Evolutionary conservation across 2,329 filamentous ascomycete genomes (phyloP).

Genomic region (Xylariaceae sp.): DNA sequence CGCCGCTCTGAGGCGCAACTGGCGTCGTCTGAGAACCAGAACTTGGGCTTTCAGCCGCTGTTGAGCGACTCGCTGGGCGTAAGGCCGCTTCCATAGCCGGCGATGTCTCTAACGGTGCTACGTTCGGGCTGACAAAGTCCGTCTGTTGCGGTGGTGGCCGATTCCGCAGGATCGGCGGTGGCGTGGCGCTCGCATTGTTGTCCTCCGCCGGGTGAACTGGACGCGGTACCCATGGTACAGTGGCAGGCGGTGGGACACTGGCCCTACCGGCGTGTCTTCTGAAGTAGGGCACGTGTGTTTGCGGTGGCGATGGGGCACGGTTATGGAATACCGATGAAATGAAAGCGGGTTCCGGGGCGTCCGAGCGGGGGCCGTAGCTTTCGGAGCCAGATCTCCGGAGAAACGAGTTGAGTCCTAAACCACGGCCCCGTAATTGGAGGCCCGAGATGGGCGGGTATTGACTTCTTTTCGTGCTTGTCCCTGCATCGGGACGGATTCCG

Average conservation of each 20-base stretch:
- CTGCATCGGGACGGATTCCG: slow-evolving; percentile 9
- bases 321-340: slow-evolving; percentile 19
- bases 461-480: slow-evolving; percentile 27
- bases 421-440: slow-evolving; percentile 40
- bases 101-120: slow-evolving; percentile 6
- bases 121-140: neutral
- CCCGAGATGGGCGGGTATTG: slow-evolving; percentile 50
- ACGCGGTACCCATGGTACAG: slow-evolving; percentile 34
- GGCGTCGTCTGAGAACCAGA: slow-evolving; percentile 2
- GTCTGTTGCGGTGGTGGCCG: slow-evolving; percentile 21
- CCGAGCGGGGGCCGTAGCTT: slow-evolving; percentile 23
- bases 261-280: slow-evolving; percentile 22
- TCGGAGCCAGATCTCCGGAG: slow-evolving; percentile 49
- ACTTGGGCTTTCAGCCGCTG: slow-evolving; percentile 4
- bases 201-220: slow-evolving; percentile 41
- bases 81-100: slow-evolving; percentile 5
- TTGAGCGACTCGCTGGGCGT: slow-evolving; percentile 16
- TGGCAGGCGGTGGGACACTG: slow-evolving; percentile 32
- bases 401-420: slow-evolving; percentile 45
- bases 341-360: slow-evolving; percentile 19
- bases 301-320: neutral
- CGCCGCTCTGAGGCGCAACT: slow-evolving; percentile 11
- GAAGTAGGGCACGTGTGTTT: slow-evolving; percentile 10
- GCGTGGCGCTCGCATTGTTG: slow-evolving; percentile 48
- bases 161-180: slow-evolving; percentile 53